Base-by-base conservation (phyloP, 2,329 filamentous ascomycete genomes). In the Sordariomycetes sp. region DNA sequence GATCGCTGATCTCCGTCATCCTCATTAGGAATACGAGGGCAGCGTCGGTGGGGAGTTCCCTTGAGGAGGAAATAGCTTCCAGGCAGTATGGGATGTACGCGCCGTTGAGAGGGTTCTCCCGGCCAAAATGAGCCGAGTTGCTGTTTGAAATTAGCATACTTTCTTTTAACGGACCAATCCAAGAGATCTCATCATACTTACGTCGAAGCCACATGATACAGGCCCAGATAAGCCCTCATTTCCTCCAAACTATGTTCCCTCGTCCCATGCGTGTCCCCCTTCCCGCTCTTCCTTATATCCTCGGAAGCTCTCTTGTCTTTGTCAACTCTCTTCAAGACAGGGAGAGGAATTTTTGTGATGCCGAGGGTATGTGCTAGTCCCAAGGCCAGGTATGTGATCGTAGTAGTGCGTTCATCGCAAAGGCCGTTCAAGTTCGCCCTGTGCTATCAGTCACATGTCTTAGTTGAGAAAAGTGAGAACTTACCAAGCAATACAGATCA, bases 401-500 rank as follows among this genome's bases (percentile, higher is more conserved):
- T 57, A 2, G 54, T 58, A 25, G 53, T 48, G 34, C 53, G 53
- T 9, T 47, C 45, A 23, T 63, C 59, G 6, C 49, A 18, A 10
- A 15, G 17, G 9, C 17, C 10, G n/a, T 32, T 18, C 18, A 21
- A 20, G 18, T 21, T 18, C 10, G n/a, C n/a, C 30, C 30, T 32
- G 17, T 19, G 9, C n/a, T 17, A 32, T 11, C 9, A 10, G 17
- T 16, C 12, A 21, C 9, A 16, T 18, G 18, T 20, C 39, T 21
- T 37, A 36, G 36, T 15, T 32, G n/a, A n/a, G n/a, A n/a, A n/a
- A n/a, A n/a, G n/a, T n/a, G n/a, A n/a, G n/a, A 36, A 27, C 49
- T 32, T 50, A 69, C 67, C 67, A 70, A 16, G 62, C 55, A 35
- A 68, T 49, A 26, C 58, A 56, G 28, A 68, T 51, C 7, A 70